Percentiles rank a stretch among this genome's conserved stretches.
Conservation (phyloP, 352 stramenopile genomes). For the Aphanomyces cochlioides region DNA sequence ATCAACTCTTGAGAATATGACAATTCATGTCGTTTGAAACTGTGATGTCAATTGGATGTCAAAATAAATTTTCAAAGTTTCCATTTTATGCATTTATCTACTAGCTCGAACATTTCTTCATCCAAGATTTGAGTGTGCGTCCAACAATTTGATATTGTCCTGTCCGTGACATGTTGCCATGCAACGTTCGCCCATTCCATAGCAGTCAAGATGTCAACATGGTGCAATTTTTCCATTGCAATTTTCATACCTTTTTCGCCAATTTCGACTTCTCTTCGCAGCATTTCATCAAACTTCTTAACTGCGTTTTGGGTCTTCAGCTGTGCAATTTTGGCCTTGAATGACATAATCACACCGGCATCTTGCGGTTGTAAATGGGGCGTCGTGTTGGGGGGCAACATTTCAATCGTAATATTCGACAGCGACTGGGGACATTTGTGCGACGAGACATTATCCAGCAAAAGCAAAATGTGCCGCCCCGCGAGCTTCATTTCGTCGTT, state of each 20-base stretch:
- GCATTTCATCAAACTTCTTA: not conserved
- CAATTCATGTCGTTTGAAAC: no score
- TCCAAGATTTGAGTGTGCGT: not conserved
- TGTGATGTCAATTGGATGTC: no score
- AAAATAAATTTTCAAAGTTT: no score
- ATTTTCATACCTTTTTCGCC: not conserved
- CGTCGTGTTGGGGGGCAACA: slow-evolving; percentile 1
- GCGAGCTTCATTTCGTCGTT: not conserved
- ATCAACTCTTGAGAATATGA: no score
- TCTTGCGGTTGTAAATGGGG: not conserved
- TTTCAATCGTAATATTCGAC: not conserved
- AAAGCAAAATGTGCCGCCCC: slow-evolving; percentile 1
- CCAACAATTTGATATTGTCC: not conserved
- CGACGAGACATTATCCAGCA: slow-evolving; percentile 12
- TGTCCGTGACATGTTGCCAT: not conserved
- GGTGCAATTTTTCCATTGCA: not conserved
- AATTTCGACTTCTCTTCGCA: not conserved
- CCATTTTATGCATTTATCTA: no score
- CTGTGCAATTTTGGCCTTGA: slow-evolving; percentile 6
- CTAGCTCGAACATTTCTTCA: no score
- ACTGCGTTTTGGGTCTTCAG: not conserved
- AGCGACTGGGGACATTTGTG: not conserved
- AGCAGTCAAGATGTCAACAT: not conserved
- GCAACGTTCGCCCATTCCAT: not conserved
- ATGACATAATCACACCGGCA: not conserved